Evolutionary conservation across 805 yeast genomes (phyloP), one percentile per base, ranked within the genome.

Genomic region (Candida qinlingensis): DNA sequence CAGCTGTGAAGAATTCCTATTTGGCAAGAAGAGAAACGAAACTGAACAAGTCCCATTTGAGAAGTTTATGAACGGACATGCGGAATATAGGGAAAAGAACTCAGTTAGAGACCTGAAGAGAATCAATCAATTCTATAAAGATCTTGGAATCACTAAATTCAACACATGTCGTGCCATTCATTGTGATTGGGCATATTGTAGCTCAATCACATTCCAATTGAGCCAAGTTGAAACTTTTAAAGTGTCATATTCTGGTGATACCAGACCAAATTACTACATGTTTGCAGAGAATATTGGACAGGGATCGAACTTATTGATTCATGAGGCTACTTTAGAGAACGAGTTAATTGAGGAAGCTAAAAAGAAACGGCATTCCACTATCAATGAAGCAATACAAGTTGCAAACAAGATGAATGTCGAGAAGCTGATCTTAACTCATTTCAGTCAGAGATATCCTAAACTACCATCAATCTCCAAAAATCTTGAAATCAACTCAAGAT

Each of bases 271-370:
- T 54, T 60, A 68, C 4, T 67, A 63, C 43, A 63, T 59, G 39
- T 90, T 90, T 65, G 79, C 85, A 0, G 58, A 69, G 3, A 72
- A 68, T 3, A 76, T 87, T 46, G 98, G 97, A 2, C 51, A 61
- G 25, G 64, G 71, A 10, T 78, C 88, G 29, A 92, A 89, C 60
- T 64, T 94, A 43, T 72, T 94, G 50, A 82, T 94, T 43, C 99
- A 94, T 65, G 99, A 94, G 64, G 91, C 97, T 0, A 88, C 99
- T 0, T 76, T 94, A 52, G 97, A 88, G 49, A 87, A 89, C 63
- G 87, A 77, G 33, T 71, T 89, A 42, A 69, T 74, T 6, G 81
- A 77, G 46, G 97, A 90, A 63, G 99, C 99, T 0, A 65, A 77
- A 29, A 74, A 77, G 34, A 94, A 94, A 63, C 79, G 80, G 51